Conservation (phyloP, 192 early-diverging fungal genomes). For the Haplosporangium gracile region DNA sequence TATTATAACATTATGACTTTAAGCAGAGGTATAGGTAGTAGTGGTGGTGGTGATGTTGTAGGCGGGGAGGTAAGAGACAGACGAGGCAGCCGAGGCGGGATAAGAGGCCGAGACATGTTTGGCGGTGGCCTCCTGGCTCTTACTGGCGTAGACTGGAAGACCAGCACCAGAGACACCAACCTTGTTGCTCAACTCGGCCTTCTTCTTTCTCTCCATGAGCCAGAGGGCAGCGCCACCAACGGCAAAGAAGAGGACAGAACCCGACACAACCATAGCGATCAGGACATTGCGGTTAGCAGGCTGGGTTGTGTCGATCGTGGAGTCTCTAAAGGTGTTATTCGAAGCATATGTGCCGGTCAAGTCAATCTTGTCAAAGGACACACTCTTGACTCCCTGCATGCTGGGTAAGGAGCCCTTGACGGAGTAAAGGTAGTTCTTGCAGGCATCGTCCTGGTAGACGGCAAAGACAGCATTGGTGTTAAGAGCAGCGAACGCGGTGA, state of each 20-base stretch:
- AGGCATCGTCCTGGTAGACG: conserved; percentile 27
- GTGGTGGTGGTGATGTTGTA: conserved; percentile 13
- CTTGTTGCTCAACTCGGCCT: not conserved
- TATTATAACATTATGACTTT: not conserved
- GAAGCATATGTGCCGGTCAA: not conserved
- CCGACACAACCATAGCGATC: not conserved
- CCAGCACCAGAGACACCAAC: conserved; percentile 24
- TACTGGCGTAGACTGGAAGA: conserved; percentile 22
- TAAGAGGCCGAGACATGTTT: not conserved
- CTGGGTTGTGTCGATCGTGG: not conserved
- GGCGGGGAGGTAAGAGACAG: conserved; percentile 33
- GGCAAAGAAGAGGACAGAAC: conserved; percentile 3
- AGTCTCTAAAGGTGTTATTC: conserved; percentile 17
- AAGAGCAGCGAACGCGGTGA: conserved; percentile 9
- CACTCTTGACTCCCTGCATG: conserved; percentile 16
- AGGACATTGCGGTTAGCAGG: not conserved
- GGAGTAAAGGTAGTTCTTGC: conserved; percentile 36
- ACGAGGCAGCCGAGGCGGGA: conserved; percentile 19
- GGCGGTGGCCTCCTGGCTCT: conserved; percentile 14
- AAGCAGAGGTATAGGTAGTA: conserved; percentile 1
- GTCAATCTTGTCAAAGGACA: conserved; percentile 17
- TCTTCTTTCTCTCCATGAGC: conserved; percentile 23
- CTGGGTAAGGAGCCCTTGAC: conserved; percentile 11
- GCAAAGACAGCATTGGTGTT: conserved; percentile 27
- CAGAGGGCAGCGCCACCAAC: conserved; percentile 12